Evolutionary conservation across 2,329 filamentous ascomycete genomes (phyloP), one percentile per base, ranked within the genome.

Genomic region (Paecilomyces sp.): DNA sequence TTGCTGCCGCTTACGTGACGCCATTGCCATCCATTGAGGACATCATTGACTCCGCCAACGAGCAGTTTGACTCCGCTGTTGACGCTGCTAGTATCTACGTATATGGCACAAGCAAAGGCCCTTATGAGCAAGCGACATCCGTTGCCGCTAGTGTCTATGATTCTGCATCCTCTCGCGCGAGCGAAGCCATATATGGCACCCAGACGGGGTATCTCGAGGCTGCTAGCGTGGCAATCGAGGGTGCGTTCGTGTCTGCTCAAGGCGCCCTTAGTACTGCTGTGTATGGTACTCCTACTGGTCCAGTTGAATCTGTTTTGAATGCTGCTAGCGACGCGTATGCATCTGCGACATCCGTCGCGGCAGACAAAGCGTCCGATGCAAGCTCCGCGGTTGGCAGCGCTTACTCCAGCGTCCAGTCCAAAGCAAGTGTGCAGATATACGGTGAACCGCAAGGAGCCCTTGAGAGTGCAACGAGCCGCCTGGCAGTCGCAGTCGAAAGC

Each of bases 1-100:
- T 67, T 12, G 66, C 66, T 6, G 58, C 63, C 15, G 60, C 66
- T 8, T 66, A 67, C 51, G 68, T 84, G 66, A 85, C 84, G 1
- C 82, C 84, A 25, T 82, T 84, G 3, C 80, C 85, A 33, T 76
- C 80, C 13, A 72, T 87, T 22, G 83, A 87, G 64, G 79, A 79
- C 11, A 82, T 87, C 54, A 70, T 88, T 28, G 79, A 80, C 31
- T 76, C 80, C n/a, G 83, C 83, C 13, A 83, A 78, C 58, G 78
- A 80, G 11, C 83, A 85, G 63, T 74, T 88, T 51, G 79, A 85
- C 56, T 75, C 81, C 24, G 84, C 82, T n/a, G 81, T 88, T 7
- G 80, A 83, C 54, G 84, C 83, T 52, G 85, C 83, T 1, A 85
- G 80, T 54, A 70, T 78, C 11, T 83, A 84, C 54, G 71, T 85